Base-by-base conservation (phyloP, 164 flowering plant species). In the Nymphaea colorata region DNA sequence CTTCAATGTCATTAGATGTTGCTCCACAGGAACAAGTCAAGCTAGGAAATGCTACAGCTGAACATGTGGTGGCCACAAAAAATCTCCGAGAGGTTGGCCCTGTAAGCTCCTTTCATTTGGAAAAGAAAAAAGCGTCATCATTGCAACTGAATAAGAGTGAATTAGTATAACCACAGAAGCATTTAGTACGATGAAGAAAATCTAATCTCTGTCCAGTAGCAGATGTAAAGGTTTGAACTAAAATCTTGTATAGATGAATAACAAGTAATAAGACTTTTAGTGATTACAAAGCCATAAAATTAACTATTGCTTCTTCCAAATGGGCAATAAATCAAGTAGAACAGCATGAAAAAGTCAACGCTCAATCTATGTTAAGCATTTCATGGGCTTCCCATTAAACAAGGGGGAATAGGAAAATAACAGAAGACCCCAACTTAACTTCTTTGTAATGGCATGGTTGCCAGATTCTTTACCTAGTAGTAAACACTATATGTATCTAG, bases 1-100 rank as follows among this genome's bases (percentile, higher is more conserved):
- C 16, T 51, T 76, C 73, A 6, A 78, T 70, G 60, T 61, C 73
- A 59, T 36, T 11, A n/a, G 64, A 2, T 7, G 15, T 61, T 17
- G 64, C 6, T n/a, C 64, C 64, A 47, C 55, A 47, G 2, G 55
- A 47, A 12, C 55, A 47, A 47, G 11, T 47, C 8, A 61, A 61
- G 16, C 59, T 55, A 16, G 10, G 16, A 8, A 55, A 55, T 8
- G 59, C 59, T 55, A 55, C 16, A 55, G 59, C 16, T 55, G 59
- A 8, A 61, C 64, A 61, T n/a, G 64, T 61, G 16, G 64, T 6
- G 6, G 64, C 41, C n/a, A 61, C 64, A 61, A 61, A n/a, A 2
- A 61, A 61, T 36, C 64, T 17, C 16, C 64, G 11, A n/a, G 64
- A 36, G 64, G 41, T 17, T 61, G 64, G 4, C 16, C 15, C 8